Evolutionary conservation across 305 asterid genomes (phyloP).

Genomic region (Rubia peregrina): DNA sequence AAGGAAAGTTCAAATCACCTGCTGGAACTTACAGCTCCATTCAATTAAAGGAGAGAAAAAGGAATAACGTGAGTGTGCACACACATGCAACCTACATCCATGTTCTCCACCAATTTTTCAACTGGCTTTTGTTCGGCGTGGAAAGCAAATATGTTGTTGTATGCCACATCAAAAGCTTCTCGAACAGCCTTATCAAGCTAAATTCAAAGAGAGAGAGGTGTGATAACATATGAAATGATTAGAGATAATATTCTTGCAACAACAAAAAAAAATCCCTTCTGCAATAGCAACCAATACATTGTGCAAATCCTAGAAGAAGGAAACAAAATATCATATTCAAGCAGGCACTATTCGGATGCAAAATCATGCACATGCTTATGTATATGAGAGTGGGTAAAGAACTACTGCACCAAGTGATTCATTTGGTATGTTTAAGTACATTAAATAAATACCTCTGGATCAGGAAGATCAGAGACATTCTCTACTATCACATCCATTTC

Average conservation of each 20-base stretch:
- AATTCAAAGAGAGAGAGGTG: slow-evolving; percentile 20
- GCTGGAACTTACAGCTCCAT: not conserved
- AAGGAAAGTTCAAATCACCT: slow-evolving; percentile 1
- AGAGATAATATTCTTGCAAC: not conserved
- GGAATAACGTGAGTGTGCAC: not conserved
- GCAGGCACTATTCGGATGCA: not conserved
- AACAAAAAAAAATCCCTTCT: not conserved
- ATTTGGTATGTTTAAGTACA: not conserved
- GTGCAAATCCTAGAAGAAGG: not conserved
- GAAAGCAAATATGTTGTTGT: slow-evolving; percentile 77
- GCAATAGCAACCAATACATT: not conserved
- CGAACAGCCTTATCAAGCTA: slow-evolving; percentile 81
- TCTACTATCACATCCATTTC: slow-evolving; percentile 60
- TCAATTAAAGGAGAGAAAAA: slow-evolving; percentile 9
- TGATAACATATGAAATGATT: not conserved
- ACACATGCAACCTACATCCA: slow-evolving; percentile 49
- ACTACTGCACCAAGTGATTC: not conserved
- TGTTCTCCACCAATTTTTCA: slow-evolving; percentile 77
- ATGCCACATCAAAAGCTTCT: slow-evolving; percentile 96
- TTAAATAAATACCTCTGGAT: slow-evolving; percentile 58
- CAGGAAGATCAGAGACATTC: slow-evolving; percentile 64
- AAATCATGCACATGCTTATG: not conserved
- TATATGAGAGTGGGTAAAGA: not conserved
- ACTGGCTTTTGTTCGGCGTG: slow-evolving; percentile 87
- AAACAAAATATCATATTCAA: not conserved